phyloP scores from a whole-genome alignment of 345 rosid species.

The Brassica napus region DNA sequence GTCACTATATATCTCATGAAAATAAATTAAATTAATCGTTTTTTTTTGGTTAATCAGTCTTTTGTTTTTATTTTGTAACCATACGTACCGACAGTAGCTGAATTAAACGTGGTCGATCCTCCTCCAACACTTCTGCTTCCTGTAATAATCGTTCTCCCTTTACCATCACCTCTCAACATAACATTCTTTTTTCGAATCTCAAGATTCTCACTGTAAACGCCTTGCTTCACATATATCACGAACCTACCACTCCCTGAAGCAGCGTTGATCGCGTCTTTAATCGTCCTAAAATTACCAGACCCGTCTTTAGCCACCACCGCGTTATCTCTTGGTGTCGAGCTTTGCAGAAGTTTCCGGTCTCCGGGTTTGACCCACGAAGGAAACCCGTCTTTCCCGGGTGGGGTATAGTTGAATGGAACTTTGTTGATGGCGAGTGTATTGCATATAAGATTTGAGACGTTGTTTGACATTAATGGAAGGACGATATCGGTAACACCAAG shows the following conservation, averaged over 20 bases:
- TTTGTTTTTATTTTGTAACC: neutral
- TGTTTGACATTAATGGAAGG: conserved; percentile 72
- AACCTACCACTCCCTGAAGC: conserved; percentile 69
- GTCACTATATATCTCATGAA: neutral
- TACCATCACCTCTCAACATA: conserved; percentile 85
- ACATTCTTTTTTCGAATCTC: conserved; percentile 60
- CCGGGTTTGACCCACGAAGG: conserved; percentile 78
- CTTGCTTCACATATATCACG: conserved; percentile 75
- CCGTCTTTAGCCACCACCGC: conserved; percentile 88
- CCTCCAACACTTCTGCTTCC: conserved; percentile 89
- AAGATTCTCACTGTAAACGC: conserved; percentile 66
- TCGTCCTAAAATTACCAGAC: conserved; percentile 67
- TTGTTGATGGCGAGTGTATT: conserved; percentile 69
- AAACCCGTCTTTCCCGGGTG: conserved; percentile 52
- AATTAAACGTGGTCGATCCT: conserved; percentile 76
- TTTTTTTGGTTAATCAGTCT: neutral
- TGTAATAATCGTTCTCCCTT: conserved; percentile 67
- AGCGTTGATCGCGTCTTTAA: conserved; percentile 59
- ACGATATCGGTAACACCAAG: conserved; percentile 60
- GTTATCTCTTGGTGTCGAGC: conserved; percentile 52
- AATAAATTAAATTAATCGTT: neutral
- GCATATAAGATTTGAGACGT: conserved; percentile 67
- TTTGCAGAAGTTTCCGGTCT: conserved; percentile 74
- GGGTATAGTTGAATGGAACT: conserved; percentile 47
- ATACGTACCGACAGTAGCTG: conserved; percentile 87